A percentile compares a stretch with the other conserved stretches of the same genome.
phyloP scores from a whole-genome alignment of 2,329 filamentous ascomycete genomes.

The Chrysoporthe puriensis region DNA sequence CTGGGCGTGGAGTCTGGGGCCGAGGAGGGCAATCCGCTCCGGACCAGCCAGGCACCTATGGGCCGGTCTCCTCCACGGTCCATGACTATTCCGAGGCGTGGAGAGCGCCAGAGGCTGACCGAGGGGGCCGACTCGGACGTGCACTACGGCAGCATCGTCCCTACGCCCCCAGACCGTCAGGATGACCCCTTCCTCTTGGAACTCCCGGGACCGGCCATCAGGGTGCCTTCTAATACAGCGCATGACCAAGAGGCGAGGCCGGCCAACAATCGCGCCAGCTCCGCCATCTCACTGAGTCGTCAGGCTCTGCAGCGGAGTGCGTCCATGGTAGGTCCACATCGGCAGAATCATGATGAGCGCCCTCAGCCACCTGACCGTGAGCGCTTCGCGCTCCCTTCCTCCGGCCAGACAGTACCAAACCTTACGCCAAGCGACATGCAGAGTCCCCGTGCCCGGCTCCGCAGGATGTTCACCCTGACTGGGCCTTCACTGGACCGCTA shows the following conservation, averaged over 20 bases:
- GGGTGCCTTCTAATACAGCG: conserved; percentile 40
- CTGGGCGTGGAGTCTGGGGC: conserved; percentile 27
- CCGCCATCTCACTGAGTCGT: conserved; percentile 32
- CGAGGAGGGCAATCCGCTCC: conserved; percentile 31
- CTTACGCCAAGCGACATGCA: conserved; percentile 33
- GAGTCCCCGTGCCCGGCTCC: conserved; percentile 38
- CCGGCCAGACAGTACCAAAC: conserved; percentile 27
- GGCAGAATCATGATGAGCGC: neutral
- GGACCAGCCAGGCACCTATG: conserved; percentile 35
- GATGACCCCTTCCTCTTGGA: conserved; percentile 44
- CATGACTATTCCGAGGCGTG: conserved; percentile 29
- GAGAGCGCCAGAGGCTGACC: conserved; percentile 49
- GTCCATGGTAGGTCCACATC: conserved; percentile 36
- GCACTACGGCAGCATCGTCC: conserved; percentile 59
- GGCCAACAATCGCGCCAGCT: conserved; percentile 14
- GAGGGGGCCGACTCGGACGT: conserved; percentile 41
- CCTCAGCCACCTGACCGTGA: conserved; percentile 3
- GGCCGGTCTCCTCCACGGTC: conserved; percentile 31
- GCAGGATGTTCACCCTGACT: conserved; percentile 45
- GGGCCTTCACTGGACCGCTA: conserved; percentile 39
- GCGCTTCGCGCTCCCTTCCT: conserved; percentile 5
- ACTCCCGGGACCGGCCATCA: conserved; percentile 58
- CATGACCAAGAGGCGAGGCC: conserved; percentile 22
- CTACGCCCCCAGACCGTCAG: conserved; percentile 42
- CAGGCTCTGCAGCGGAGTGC: conserved; percentile 41